Base-by-base conservation (phyloP, 1,284 basidiomycete genomes). In the Cutaneotrichosporon dermatis region DNA sequence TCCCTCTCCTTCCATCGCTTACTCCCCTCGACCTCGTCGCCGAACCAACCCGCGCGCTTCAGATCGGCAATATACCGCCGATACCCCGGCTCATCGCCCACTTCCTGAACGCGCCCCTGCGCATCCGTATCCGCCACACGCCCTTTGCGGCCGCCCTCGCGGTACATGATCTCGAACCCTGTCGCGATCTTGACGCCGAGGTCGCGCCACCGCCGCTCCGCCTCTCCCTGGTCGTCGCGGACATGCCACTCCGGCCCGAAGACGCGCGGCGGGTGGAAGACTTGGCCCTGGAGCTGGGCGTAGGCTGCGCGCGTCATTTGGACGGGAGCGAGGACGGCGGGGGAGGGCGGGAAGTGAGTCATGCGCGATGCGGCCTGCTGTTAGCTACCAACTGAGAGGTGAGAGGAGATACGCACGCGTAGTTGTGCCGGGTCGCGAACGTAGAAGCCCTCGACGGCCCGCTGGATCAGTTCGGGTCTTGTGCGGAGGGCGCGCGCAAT, bases 161-260 rank as follows among this genome's bases (percentile, higher is more conserved):
- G 58, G 75, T 89, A 96, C 55, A 94, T 82, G 83, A 96, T 96
- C 79, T 97, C 93, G 66, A 96, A 96, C 0, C 93, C 93, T 64
- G 90, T 91, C 4, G 91, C 87, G 55, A 95, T 85, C 80, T 95
- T 96, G 86, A 95, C 89, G 9, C 93, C 93, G 46, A 90, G 75
- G 75, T 92, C 89, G 64, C 84, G 82, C 86, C 89, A 86, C 65
- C 86, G 82, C 83, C 86, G 85, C 66, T 90, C 80, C 42, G 25
- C 60, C 37, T 33, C 88, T 85, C 48, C 51, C 60, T 69, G 78
- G 65, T 87, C 87, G 6, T 71, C 68, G 11, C 65, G 53, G 6
- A 75, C 66, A 46, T 71, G 62, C 77, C 79, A 75, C 66, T 80
- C 72, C 35, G 72, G 80, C 4, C 92, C 90, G 70, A 97, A 98